Percentiles rank a stretch among this genome's conserved stretches.
phyloP scores from a whole-genome alignment of 1,139 yeast genomes.

The Geotrichum carabidarum region DNA sequence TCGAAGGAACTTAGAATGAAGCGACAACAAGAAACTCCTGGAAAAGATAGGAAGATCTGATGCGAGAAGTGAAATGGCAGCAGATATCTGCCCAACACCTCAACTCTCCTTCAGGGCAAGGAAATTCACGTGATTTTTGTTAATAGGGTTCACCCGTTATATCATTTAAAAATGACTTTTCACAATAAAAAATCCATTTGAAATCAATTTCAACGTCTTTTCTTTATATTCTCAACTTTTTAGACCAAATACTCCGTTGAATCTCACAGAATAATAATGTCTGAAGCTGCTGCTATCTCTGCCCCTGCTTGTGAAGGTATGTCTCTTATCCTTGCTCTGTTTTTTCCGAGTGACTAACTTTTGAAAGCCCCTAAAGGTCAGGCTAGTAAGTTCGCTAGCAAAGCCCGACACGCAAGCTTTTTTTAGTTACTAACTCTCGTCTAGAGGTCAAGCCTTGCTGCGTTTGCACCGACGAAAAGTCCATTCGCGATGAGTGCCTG shows the following conservation, averaged over 20 bases:
- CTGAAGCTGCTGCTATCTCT: slow-evolving; percentile 9
- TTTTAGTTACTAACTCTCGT: not conserved
- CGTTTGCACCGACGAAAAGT: slow-evolving; percentile 84
- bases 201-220: too few relatives aligned
- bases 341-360: not conserved
- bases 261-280: too few relatives aligned
- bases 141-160: too few relatives aligned
- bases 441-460: slow-evolving; percentile 87
- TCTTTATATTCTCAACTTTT: too few relatives aligned
- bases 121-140: too few relatives aligned
- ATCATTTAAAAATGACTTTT: too few relatives aligned
- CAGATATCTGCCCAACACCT: too few relatives aligned
- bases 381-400: not conserved
- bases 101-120: too few relatives aligned
- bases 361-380: not conserved
- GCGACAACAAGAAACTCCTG: not conserved
- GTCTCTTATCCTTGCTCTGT: not conserved
- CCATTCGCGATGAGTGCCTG: slow-evolving; percentile 79
- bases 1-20: not conserved
- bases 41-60: too few relatives aligned
- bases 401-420: not conserved
- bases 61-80: too few relatives aligned
- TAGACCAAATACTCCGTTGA: too few relatives aligned
- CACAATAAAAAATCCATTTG: too few relatives aligned
- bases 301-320: slow-evolving; percentile 6